These are phyloP conservation scores for Botrytis paeoniae DNA, from an alignment of 2,329 filamentous ascomycete genomes.

Conservation along the genomic window DNA sequence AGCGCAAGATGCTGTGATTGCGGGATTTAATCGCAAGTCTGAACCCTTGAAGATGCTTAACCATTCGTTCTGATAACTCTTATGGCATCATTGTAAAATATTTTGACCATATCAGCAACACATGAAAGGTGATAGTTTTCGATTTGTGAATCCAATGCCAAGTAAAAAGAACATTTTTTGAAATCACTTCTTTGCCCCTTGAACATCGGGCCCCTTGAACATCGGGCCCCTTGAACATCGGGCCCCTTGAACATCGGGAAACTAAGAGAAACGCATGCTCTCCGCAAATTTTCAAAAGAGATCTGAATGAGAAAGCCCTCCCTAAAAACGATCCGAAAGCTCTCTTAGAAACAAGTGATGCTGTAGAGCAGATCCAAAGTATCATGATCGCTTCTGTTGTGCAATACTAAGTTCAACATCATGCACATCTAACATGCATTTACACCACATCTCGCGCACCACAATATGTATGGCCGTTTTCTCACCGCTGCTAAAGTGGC, in stretches of 20 bases:
- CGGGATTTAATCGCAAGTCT: neutral
- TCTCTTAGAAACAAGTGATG: neutral
- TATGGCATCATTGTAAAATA: neutral
- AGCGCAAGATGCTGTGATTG: neutral
- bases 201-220: too few species aligned
- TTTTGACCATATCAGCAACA: too few species aligned
- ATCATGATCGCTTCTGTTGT: too few species aligned
- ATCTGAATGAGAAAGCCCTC: neutral
- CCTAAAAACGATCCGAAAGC: neutral
- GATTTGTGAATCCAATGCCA: neutral
- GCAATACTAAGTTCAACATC: neutral
- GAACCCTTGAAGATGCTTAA: neutral
- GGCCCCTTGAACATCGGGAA: neutral
- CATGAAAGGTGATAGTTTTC: too few species aligned
- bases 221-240: too few species aligned
- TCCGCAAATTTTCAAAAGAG: neutral
- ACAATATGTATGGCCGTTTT: neutral
- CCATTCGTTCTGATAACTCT: accelerated
- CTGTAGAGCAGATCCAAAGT: too few species aligned
- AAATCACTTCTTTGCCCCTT: too few species aligned
- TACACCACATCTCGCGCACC: neutral
- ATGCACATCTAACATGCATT: neutral
- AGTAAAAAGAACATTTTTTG: too few species aligned
- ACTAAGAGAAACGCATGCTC: neutral
- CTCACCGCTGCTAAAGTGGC: neutral